Conservation (phyloP, 2,329 filamentous ascomycete species). For the Fusarium globosum region DNA sequence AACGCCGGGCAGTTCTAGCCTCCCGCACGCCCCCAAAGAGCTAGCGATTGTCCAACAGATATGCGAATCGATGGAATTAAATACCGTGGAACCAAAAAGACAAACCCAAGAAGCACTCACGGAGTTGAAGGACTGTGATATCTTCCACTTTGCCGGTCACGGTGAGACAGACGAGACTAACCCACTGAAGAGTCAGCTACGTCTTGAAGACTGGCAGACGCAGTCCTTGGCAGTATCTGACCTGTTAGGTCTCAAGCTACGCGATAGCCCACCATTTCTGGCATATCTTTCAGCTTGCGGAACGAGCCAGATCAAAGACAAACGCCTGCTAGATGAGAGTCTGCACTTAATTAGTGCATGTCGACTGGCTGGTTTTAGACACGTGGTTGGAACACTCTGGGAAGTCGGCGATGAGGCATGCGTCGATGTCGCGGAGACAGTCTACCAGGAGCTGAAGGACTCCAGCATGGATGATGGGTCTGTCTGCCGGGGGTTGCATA, state of each 20-base stretch:
- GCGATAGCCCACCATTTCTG: not conserved
- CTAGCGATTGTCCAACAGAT: not conserved
- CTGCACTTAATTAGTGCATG: not conserved
- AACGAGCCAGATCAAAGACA: not conserved
- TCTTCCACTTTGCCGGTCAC: not conserved
- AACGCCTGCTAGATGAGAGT: not conserved
- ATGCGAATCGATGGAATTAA: accelerated
- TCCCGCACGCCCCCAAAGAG: accelerated
- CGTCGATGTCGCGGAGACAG: not conserved
- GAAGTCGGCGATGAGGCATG: not conserved
- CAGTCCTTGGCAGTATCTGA: not conserved
- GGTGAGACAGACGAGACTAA: not conserved
- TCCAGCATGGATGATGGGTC: not conserved
- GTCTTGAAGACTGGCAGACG: not conserved
- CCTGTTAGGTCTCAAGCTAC: not conserved
- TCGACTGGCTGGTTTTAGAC: not conserved
- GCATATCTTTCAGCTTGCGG: slow-evolving; percentile 1
- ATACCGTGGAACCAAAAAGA: not conserved
- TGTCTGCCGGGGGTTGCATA: not conserved
- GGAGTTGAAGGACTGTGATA: not conserved
- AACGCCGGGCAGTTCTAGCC: not conserved
- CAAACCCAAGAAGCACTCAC: not conserved
- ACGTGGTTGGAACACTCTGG: not conserved
- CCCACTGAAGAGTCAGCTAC: not conserved
- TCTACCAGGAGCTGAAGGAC: not conserved